Base-by-base conservation (phyloP, 169 alveolate genomes). In the Sarcocystis neurona region DNA sequence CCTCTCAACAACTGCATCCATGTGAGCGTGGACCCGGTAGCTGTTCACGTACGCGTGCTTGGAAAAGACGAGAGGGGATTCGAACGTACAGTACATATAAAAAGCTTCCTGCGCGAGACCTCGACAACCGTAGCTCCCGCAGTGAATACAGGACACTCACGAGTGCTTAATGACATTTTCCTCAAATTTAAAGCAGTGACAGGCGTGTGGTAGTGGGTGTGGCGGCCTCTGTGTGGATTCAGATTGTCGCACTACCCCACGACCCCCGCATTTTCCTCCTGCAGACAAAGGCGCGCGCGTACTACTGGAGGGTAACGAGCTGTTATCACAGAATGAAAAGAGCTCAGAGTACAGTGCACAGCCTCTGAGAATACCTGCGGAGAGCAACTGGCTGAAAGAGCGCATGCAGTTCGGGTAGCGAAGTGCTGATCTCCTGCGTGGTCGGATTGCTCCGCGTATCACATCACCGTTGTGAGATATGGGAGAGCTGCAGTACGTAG, bases 241-340 rank as follows among this genome's bases (percentile, higher is more conserved):
- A 63, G 75, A 37, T 63, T 18, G 75, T 63, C 39, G 75, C 75
- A 18, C 75, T 41, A 4, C 75, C 75, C 6, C 75, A 63, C 75
- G 75, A 63, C 43, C 46, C 75, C 8, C n/a, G 41, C 41, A 63
- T 37, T 63, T 63, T 63, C 75, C 75, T 63, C 46, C 75, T 63
- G 75, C 75, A 63, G 75, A 63, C 75, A 20, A 37, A 43, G 8
- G 75, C 27, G 43, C 75, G 75, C 10, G 27, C 75, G 0, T 41
- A 63, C 75, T 63, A 63, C 75, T 63, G 75, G 75, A 15, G 43
- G 6, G 75, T 63, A n/a, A n/a, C n/a, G n/a, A n/a, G n/a, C n/a
- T n/a, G n/a, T n/a, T n/a, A n/a, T n/a, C n/a, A n/a, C n/a, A n/a
- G n/a, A n/a, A n/a, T n/a, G n/a, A n/a, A n/a, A n/a, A n/a, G n/a